Evolutionary conservation across 179 eudicot genomes (phyloP).

Genomic region (Amaranthus tricolor): DNA sequence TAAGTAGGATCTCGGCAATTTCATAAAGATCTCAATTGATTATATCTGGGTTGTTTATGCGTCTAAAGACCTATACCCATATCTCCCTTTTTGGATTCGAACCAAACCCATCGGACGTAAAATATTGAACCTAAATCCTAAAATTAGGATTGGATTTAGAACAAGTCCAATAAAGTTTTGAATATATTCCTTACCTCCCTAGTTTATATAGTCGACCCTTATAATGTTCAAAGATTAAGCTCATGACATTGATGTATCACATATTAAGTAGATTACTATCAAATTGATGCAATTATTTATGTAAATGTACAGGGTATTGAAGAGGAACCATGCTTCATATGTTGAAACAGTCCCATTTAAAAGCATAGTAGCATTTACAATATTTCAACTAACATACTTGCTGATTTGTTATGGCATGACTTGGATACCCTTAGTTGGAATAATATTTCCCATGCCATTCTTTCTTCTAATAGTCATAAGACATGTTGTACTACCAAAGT

Average conservation of each 20-base stretch:
- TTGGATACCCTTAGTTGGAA: constrained; percentile 54
- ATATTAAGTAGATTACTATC: background rate
- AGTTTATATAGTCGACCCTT: no score
- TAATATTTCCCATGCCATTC: constrained; percentile 45
- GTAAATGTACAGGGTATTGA: constrained; percentile 34
- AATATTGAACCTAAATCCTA: no score
- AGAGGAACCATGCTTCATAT: constrained; percentile 39
- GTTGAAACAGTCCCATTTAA: constrained; percentile 43
- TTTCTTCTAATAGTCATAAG: constrained; percentile 37
- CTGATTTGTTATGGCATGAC: constrained; percentile 44
- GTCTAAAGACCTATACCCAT: no score
- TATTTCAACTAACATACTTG: constrained; percentile 38
- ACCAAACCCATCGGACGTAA: no score
- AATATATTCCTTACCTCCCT: no score
- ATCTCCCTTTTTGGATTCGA: no score
- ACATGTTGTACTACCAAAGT: constrained; percentile 35
- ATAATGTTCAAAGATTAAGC: background rate
- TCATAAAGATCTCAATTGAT: no score
- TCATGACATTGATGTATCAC: background rate
- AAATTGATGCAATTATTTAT: background rate
- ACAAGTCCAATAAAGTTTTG: no score
- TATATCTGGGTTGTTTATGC: no score
- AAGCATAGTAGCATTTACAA: constrained; percentile 32
- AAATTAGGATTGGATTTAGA: no score
- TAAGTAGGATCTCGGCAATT: no score